These are phyloP conservation scores for Closterium sp. DNA, from an alignment of 139 green algal genomes.

Conservation along the genomic window DNA sequence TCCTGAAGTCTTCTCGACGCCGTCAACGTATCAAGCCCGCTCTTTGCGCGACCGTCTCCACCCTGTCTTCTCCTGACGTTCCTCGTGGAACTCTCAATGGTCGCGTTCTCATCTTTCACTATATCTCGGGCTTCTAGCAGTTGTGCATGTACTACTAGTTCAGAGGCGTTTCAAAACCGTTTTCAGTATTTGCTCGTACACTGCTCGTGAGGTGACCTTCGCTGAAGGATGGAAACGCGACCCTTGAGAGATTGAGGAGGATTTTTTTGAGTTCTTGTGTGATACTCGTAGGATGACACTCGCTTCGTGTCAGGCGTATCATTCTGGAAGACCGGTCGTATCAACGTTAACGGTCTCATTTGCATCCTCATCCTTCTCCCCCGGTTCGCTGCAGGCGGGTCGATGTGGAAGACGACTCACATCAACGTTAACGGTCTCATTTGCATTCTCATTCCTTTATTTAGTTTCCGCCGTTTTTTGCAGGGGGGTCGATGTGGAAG, in stretches of 20 bases:
- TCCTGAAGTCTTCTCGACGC: not conserved
- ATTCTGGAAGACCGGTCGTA: too few relatives aligned
- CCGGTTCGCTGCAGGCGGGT: not conserved
- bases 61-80: not conserved
- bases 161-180: too few relatives aligned
- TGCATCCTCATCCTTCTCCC: too few relatives aligned
- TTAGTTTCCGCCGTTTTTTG: too few relatives aligned
- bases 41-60: not conserved
- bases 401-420: too few relatives aligned
- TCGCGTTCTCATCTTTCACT: not conserved
- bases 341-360: too few relatives aligned
- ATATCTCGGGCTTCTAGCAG: not conserved
- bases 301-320: not conserved
- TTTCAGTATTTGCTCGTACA: too few relatives aligned
- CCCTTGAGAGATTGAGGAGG: not conserved
- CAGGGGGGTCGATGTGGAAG: not conserved
- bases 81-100: not conserved
- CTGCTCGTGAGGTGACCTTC: too few relatives aligned
- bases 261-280: not conserved
- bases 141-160: too few relatives aligned
- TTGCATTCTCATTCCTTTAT: too few relatives aligned
- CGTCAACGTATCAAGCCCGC: not conserved
- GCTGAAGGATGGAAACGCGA: not conserved
- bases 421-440: too few relatives aligned
- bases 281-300: not conserved